A percentile compares a stretch with the other conserved stretches of the same genome.
Conservation (phyloP, 2,329 filamentous ascomycete species). For the Bimuria novae-zelandiae region DNA sequence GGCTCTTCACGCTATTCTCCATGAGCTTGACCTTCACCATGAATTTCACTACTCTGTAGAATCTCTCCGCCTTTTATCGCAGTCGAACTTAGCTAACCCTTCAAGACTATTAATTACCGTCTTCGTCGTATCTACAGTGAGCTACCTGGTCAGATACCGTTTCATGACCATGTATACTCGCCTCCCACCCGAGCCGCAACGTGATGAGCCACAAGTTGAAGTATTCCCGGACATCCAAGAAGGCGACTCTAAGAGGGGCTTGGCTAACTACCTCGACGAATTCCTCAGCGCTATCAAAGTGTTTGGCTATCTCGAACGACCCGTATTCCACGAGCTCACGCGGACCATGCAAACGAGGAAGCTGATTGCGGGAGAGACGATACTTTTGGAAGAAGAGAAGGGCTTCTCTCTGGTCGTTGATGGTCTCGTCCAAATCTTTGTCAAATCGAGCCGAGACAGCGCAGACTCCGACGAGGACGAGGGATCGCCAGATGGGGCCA, state of each 20-base stretch:
- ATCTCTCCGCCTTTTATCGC: background rate
- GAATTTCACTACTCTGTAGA: constrained; percentile 93
- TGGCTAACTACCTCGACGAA: constrained; percentile 97
- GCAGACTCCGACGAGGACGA: constrained; percentile 51
- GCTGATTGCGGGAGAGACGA: constrained; percentile 91
- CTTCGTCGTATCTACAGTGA: constrained; percentile 79
- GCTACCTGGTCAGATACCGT: constrained; percentile 93
- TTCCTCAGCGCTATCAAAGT: constrained; percentile 99
- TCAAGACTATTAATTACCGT: constrained; percentile 66
- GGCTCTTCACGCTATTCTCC: constrained; percentile 87
- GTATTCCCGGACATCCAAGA: constrained; percentile 93
- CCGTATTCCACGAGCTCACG: constrained; percentile 96
- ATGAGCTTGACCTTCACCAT: constrained; percentile 96
- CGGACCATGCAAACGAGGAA: constrained; percentile 98
- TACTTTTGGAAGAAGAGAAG: constrained; percentile 95
- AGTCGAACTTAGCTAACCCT: constrained; percentile 29
- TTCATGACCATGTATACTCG: constrained; percentile 97
- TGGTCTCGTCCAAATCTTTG: constrained; percentile 94
- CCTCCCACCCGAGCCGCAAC: constrained; percentile 89
- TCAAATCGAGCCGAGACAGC: constrained; percentile 73
- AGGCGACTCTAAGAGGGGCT: constrained; percentile 82
- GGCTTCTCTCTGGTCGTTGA: constrained; percentile 98
- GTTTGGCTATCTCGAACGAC: constrained; percentile 93
- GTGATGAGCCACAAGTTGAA: constrained; percentile 94
- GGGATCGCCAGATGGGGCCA: constrained; percentile 49